Evolutionary conservation across 2,329 filamentous ascomycete genomes (phyloP).

Genomic region (Trichocomaceae sp.): DNA sequence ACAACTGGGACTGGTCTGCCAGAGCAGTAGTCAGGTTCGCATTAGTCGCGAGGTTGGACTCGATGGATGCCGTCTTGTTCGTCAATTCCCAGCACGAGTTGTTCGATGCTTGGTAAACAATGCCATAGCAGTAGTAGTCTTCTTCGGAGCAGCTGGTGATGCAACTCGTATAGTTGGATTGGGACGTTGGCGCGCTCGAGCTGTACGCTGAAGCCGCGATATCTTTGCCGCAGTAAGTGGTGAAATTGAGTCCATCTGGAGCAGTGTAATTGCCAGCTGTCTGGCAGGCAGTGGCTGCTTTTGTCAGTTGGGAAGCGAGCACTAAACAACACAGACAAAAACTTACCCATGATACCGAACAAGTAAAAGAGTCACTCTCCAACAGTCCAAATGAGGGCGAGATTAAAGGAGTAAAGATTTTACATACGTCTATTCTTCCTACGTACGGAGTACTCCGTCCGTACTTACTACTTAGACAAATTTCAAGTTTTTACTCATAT

Average conservation of each 20-base stretch:
- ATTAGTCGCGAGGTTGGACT: not conserved
- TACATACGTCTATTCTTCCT: not conserved
- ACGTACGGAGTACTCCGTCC: not conserved
- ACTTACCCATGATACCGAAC: not conserved
- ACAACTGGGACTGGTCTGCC: not conserved
- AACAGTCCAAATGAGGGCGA: not conserved
- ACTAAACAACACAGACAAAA: not conserved
- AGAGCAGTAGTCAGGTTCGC: not conserved
- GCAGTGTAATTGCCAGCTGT: constrained; percentile 7
- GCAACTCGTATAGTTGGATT: constrained; percentile 3
- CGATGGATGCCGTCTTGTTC: not conserved
- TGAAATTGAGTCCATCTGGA: constrained; percentile 11
- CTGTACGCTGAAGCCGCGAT: constrained; percentile 4
- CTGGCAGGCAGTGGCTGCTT: not conserved
- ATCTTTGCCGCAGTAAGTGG: constrained; percentile 6
- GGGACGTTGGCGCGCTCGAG: not conserved
- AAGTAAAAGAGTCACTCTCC: not conserved
- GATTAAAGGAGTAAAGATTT: not conserved
- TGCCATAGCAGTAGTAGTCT: constrained; percentile 1
- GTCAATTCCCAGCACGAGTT: constrained; percentile 11
- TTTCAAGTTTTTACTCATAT: too few relatives aligned
- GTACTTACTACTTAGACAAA: too few relatives aligned
- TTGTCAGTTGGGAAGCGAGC: not conserved
- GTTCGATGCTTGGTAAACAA: constrained; percentile 8
- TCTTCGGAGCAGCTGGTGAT: constrained; percentile 4